These are phyloP conservation scores for Saccharomycopsis oosterbeekiorum DNA, from an alignment of 805 yeast genomes.

Conservation along the genomic window DNA sequence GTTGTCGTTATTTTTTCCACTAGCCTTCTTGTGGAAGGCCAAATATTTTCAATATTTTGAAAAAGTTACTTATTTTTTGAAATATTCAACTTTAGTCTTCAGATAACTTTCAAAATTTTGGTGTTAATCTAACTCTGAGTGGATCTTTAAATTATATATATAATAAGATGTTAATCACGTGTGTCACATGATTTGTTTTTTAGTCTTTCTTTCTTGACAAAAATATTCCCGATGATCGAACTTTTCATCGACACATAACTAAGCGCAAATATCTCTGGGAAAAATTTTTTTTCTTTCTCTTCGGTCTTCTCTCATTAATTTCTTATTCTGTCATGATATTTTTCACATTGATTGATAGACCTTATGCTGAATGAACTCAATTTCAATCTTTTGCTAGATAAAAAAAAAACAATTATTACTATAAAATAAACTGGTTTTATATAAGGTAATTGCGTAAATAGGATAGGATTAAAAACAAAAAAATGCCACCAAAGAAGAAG, in stretches of 20 bases:
- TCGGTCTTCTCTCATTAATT: not conserved
- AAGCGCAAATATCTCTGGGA: not conserved
- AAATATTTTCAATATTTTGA: too few species aligned
- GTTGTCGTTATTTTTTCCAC: slow-evolving; percentile 44
- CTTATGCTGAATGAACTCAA: not conserved
- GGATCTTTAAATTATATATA: too few species aligned
- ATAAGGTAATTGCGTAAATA: not conserved
- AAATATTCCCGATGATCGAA: not conserved
- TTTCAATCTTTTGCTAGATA: not conserved
- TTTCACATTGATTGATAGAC: not conserved
- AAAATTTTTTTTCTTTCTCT: not conserved
- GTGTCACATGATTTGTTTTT: not conserved
- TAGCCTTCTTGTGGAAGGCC: too few species aligned
- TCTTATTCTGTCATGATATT: not conserved
- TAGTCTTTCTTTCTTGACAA: too few species aligned
- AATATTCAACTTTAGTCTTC: too few species aligned
- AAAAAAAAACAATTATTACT: not conserved
- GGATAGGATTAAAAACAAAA: not conserved
- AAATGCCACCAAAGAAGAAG: slow-evolving; percentile 51
- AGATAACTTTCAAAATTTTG: too few species aligned
- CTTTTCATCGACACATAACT: not conserved
- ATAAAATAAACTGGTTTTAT: not conserved
- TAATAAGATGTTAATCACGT: not conserved
- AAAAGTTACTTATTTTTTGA: too few species aligned
- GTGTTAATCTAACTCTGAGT: not conserved